A percentile compares a stretch with the other conserved stretches of the same genome.
These are phyloP conservation scores for Chenopodium berlandieri DNA, from an alignment of 148 eudicot species.

Conservation along the genomic window DNA sequence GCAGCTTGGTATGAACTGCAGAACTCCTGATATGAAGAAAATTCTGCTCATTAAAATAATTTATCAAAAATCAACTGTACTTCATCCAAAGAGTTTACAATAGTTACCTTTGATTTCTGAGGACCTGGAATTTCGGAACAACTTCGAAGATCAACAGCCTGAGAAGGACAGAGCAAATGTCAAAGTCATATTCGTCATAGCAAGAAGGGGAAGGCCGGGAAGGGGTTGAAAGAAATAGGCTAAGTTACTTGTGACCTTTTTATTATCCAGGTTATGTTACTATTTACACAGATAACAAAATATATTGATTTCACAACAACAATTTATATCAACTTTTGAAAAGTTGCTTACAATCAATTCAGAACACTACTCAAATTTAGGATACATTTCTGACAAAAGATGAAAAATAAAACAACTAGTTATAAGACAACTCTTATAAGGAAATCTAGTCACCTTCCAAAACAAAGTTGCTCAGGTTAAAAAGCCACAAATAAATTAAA, in stretches of 20 bases:
- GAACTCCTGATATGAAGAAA: conserved; percentile 32
- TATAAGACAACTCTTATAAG: too few relatives aligned
- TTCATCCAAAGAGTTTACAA: neutral
- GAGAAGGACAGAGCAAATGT: conserved; percentile 18
- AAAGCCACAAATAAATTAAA: neutral
- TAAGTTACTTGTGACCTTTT: neutral
- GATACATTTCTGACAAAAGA: neutral
- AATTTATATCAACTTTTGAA: neutral
- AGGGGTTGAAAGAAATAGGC: neutral
- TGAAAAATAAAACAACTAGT: too few relatives aligned
- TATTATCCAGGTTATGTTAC: neutral
- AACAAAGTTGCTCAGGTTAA: neutral
- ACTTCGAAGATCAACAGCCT: conserved; percentile 88
- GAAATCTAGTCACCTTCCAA: neutral
- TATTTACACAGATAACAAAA: neutral
- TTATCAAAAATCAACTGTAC: neutral
- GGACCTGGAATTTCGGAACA: conserved; percentile 51
- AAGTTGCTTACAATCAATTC: neutral
- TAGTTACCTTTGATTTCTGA: conserved; percentile 55
- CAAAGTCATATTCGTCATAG: neutral
- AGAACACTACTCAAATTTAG: neutral
- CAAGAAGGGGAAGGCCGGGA: neutral
- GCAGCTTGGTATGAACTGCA: conserved; percentile 62
- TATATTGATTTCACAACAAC: neutral
- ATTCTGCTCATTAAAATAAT: conserved; percentile 3